phyloP scores from a whole-genome alignment of 202 grass and related monocot species.

The Bolboschoenoplectus hybrid region DNA sequence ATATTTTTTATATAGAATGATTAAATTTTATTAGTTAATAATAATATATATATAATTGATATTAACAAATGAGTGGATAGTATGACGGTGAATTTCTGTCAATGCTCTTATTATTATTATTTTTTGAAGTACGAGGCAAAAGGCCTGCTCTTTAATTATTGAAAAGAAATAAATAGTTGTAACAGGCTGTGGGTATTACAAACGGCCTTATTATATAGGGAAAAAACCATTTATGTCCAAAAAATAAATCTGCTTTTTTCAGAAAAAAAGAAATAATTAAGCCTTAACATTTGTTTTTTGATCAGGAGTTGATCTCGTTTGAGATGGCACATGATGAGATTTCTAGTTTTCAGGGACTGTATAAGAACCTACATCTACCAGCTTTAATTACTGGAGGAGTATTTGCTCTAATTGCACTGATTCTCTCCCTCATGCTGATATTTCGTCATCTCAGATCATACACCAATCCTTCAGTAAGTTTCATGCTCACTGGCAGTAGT shows the following conservation, averaged over 20 bases:
- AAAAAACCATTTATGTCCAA: background rate
- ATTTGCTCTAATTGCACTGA: conserved; percentile 56
- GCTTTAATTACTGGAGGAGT: conserved; percentile 56
- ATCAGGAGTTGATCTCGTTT: conserved; percentile 22
- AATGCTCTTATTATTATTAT: background rate
- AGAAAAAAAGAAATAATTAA: background rate
- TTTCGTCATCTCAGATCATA: conserved; percentile 80
- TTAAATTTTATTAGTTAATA: too few species aligned
- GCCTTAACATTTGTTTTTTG: background rate
- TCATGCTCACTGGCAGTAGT: background rate
- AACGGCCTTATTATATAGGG: background rate
- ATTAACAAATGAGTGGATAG: too few species aligned
- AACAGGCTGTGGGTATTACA: background rate
- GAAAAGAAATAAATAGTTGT: background rate
- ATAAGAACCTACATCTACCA: conserved; percentile 53
- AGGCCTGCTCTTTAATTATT: background rate
- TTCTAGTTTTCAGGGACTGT: conserved; percentile 55
- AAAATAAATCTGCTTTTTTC: background rate
- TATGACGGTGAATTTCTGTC: too few species aligned
- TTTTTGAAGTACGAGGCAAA: background rate
- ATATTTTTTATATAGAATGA: too few species aligned
- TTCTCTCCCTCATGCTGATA: conserved; percentile 79
- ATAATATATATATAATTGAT: too few species aligned
- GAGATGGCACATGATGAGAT: conserved; percentile 44
- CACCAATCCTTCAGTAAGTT: conserved; percentile 72